Percentiles rank a stretch among this genome's conserved stretches.
Conservation (phyloP, 805 yeast species). For the Schizosaccharomyces octosporus region DNA sequence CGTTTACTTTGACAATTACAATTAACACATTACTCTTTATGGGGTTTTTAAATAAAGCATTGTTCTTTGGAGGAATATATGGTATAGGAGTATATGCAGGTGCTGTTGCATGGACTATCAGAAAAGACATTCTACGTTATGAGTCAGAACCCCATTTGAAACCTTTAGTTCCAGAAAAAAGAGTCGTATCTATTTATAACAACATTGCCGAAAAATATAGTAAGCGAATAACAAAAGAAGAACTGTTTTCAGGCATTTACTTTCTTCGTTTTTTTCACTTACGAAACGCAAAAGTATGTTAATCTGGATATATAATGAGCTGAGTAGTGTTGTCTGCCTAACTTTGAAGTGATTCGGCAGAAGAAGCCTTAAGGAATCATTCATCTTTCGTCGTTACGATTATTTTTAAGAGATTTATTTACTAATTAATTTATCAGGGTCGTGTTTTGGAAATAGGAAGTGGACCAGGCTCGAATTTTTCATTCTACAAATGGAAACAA, state of each 20-base stretch:
- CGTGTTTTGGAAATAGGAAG: conserved; percentile 86
- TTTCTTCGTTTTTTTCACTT: background rate
- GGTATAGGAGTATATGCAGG: background rate
- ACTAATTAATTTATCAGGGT: conserved; percentile 21
- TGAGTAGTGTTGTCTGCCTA: too few relatives aligned
- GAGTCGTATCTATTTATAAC: background rate
- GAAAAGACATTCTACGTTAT: background rate
- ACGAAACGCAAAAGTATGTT: background rate
- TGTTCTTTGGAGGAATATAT: background rate
- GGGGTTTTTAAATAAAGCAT: background rate
- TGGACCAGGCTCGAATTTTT: conserved; percentile 86
- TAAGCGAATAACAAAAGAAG: background rate
- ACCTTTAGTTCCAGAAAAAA: background rate
- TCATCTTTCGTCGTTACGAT: too few relatives aligned
- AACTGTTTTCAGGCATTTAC: background rate
- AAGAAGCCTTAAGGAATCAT: too few relatives aligned
- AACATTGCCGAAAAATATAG: background rate
- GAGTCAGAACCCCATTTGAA: background rate
- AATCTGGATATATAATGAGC: background rate
- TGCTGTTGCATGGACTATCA: background rate
- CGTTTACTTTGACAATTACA: too few relatives aligned
- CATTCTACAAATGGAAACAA: conserved; percentile 28
- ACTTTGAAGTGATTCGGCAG: too few relatives aligned
- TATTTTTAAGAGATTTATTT: too few relatives aligned
- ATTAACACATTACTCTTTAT: background rate